A percentile compares a stretch with the other conserved stretches of the same genome.
phyloP scores from a whole-genome alignment of 1,284 basidiomycete species.

The Pseudozyma sp. region DNA sequence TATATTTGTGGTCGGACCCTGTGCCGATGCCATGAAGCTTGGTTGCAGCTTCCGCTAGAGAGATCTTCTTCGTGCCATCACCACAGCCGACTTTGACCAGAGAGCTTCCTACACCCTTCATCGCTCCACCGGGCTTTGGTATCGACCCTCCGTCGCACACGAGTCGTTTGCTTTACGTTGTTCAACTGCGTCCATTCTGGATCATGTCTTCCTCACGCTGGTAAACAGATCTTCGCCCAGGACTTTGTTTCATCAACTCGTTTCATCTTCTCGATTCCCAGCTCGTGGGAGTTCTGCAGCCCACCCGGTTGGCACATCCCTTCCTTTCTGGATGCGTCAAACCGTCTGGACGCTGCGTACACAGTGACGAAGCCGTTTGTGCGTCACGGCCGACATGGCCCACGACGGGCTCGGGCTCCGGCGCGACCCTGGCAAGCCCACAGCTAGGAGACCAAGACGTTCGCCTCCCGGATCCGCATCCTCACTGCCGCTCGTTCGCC shows the following conservation, averaged over 20 bases:
- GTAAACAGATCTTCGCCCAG: constrained; percentile 1
- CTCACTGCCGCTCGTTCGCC: constrained; percentile 31
- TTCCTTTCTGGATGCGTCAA: background rate
- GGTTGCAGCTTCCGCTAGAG: too few species aligned
- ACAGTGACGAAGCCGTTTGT: background rate
- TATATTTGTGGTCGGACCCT: too few species aligned
- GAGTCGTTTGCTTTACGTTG: background rate
- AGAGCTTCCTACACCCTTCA: too few species aligned
- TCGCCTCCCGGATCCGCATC: constrained; percentile 28
- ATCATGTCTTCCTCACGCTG: constrained; percentile 2
- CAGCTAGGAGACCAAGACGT: constrained; percentile 27
- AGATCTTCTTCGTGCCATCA: too few species aligned
- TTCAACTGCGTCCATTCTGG: background rate
- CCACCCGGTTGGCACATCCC: background rate
- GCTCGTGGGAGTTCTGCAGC: background rate
- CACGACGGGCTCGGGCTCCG: constrained; percentile 9
- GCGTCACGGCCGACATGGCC: constrained; percentile 29
- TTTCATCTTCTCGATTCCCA: background rate
- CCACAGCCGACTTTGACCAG: too few species aligned
- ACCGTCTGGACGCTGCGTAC: constrained; percentile 5
- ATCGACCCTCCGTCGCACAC: too few species aligned
- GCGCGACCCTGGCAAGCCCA: constrained; percentile 15
- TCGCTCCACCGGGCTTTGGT: too few species aligned
- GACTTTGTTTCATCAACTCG: constrained; percentile 1
- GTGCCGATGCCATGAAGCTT: too few species aligned